A percentile compares a stretch with the other conserved stretches of the same genome.
Evolutionary conservation across 2,329 filamentous ascomycete genomes (phyloP).

Genomic region (Fusarium concolor): DNA sequence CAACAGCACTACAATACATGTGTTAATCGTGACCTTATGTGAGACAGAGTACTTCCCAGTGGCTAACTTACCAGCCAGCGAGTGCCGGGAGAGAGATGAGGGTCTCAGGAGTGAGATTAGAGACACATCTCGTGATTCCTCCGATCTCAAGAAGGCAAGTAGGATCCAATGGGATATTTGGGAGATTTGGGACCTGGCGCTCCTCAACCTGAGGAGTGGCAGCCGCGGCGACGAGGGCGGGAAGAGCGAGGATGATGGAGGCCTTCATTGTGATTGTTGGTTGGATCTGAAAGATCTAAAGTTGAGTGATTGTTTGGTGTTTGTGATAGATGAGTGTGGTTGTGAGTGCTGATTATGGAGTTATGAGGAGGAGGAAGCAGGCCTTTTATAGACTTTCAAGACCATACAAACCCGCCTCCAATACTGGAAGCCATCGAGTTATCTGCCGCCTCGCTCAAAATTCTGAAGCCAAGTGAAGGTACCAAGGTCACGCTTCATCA

Average conservation of each 20-base stretch:
- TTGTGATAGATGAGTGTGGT: background rate
- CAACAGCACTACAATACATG: rapidly evolving
- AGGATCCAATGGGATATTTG: rapidly evolving
- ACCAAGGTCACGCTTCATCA: no score
- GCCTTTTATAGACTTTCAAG: constrained; percentile 14
- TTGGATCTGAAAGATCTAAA: background rate
- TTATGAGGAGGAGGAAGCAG: rapidly evolving
- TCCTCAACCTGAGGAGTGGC: background rate
- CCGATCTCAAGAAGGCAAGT: rapidly evolving
- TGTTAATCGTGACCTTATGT: background rate
- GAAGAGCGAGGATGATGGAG: background rate
- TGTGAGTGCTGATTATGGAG: constrained; percentile 5
- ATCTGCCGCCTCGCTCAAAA: rapidly evolving
- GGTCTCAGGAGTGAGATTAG: rapidly evolving
- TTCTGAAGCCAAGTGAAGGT: rapidly evolving
- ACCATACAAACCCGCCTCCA: rapidly evolving
- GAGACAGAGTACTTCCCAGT: background rate
- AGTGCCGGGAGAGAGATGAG: no score
- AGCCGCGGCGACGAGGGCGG: background rate
- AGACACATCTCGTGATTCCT: rapidly evolving
- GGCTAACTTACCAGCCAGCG: background rate
- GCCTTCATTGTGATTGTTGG: background rate
- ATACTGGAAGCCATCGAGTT: rapidly evolving
- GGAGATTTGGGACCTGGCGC: background rate
- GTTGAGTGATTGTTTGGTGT: background rate